These are phyloP conservation scores for Balansia obtecta DNA, from an alignment of 2,329 filamentous ascomycete genomes.

Conservation along the genomic window DNA sequence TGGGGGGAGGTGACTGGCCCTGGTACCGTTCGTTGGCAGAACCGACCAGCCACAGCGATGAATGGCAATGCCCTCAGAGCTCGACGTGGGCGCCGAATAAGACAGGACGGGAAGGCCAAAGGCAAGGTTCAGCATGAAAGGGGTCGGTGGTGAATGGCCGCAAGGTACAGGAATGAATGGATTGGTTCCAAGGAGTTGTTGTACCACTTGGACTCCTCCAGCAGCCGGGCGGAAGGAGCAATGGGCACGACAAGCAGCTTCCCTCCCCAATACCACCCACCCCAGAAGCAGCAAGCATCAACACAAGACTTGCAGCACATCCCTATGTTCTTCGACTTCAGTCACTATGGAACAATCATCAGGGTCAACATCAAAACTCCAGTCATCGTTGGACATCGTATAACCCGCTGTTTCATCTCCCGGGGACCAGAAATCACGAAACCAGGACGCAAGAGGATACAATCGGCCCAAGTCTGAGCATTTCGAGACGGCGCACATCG, in stretches of 20 bases:
- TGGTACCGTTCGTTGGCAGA: too few relatives aligned
- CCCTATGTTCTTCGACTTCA: not conserved
- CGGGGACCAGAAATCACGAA: slow-evolving; percentile 37
- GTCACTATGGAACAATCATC: not conserved
- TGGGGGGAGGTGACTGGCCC: too few relatives aligned
- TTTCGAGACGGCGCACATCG: slow-evolving; percentile 39
- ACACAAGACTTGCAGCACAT: not conserved
- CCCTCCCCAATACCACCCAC: not conserved
- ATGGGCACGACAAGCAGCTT: not conserved
- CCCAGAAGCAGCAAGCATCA: not conserved
- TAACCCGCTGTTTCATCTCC: slow-evolving; percentile 32
- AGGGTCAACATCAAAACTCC: not conserved
- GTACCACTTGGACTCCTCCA: not conserved
- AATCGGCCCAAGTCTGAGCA: slow-evolving; percentile 25
- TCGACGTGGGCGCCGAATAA: not conserved
- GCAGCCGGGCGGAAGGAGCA: not conserved
- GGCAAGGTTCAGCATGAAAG: not conserved
- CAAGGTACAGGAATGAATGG: not conserved
- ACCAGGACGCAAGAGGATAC: not conserved
- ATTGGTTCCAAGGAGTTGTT: not conserved
- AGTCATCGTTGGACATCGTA: not conserved
- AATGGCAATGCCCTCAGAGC: too few relatives aligned
- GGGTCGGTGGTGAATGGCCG: not conserved
- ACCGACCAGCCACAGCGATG: too few relatives aligned
- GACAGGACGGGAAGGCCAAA: not conserved